Evolutionary conservation across 805 yeast species (phyloP).

Genomic region (Starmerella potacharoeniae): DNA sequence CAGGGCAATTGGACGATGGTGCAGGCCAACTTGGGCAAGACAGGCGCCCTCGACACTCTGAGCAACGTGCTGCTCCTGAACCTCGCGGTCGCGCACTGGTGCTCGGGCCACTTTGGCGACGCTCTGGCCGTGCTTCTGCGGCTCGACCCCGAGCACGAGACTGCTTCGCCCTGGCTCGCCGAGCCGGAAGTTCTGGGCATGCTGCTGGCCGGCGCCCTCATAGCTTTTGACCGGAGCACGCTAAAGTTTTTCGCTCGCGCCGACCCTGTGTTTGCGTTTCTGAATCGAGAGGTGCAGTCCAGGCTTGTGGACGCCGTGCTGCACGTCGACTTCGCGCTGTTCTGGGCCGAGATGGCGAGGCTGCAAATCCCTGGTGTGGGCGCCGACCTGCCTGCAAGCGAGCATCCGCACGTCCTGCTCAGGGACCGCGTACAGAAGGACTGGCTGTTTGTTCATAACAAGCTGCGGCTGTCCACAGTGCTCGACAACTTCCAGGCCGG

Average conservation of each 20-base stretch:
- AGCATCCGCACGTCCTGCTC: neutral
- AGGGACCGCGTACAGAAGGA: neutral
- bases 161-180: conserved; percentile 7
- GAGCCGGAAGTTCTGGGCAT: conserved; percentile 1
- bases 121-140: conserved; percentile 9
- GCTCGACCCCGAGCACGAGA: neutral
- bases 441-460: conserved; percentile 9
- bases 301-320: neutral
- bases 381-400: neutral
- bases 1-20: conserved; percentile 13
- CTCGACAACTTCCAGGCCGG: neutral
- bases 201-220: conserved; percentile 10
- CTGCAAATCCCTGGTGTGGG: neutral
- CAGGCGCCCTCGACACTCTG: neutral
- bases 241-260: conserved; percentile 4
- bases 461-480: neutral
- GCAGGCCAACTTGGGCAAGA: neutral
- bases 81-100: conserved; percentile 15
- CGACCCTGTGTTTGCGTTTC: neutral
- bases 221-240: conserved; percentile 5
- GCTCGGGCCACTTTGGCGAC: conserved; percentile 6
- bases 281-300: neutral
- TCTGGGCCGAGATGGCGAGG: neutral
- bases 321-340: neutral
- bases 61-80: conserved; percentile 1